Base-by-base conservation (phyloP, 352 stramenopile genomes). In the Aphanomyces astaci region DNA sequence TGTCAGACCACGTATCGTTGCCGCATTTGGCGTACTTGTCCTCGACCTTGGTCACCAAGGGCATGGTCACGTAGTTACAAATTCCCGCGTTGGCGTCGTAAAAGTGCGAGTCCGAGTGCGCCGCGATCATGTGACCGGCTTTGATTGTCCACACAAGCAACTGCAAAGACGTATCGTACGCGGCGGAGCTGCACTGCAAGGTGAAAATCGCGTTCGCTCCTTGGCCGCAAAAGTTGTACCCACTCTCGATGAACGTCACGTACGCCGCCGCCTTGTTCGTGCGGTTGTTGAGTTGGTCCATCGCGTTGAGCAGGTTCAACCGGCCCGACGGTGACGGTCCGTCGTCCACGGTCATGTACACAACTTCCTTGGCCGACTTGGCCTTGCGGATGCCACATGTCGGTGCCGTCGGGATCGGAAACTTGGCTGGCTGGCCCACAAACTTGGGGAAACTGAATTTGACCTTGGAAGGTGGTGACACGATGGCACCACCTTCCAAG, bases 191-290 rank as follows among this genome's bases (percentile, higher is more conserved):
- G 24, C 33, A 36, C 2, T 45, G 22, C 2, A 30, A 13, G 33
- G 15, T 57, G n/a, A n/a, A n/a, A n/a, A n/a, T n/a, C n/a, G n/a
- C n/a, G n/a, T n/a, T n/a, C n/a, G n/a, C n/a, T 25, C 28, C 30
- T 52, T 19, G 10, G 13, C 59, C 59, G 46, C 59, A 66, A 59
- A 66, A 66, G 59, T 66, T 66, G 59, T 66, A 66, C 36, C 27
- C 51, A 13, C 27, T 39, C 19, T 66, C 59, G 11, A 66, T 39
- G 3, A 66, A 66, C 48, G 48, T 55, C 17, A 55, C 48, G 19
- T 24, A 24, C 25, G 19, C 28, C 19, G 17, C 48, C 17, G 9
- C 25, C 9, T 7, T 22, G 48, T 55, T 24, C 10, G 48, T 55
- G 48, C 48, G 48, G 11, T 60, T 17, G 33, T 66, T 66, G 32